These are phyloP conservation scores for Darksidea phi DNA, from an alignment of 495 filamentous ascomycete species.

Conservation along the genomic window DNA sequence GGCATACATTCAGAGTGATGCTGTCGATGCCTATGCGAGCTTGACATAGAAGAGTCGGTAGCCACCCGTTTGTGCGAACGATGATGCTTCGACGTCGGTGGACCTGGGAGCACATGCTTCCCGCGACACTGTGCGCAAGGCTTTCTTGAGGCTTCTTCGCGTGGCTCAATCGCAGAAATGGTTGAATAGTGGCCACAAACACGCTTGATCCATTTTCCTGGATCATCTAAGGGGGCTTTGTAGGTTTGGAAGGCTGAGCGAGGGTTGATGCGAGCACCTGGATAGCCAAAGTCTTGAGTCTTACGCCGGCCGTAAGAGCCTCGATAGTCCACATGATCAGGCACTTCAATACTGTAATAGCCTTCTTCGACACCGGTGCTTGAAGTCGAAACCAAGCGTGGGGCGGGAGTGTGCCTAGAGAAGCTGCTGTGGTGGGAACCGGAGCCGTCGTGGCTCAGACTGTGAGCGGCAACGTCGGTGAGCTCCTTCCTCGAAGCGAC, in stretches of 20 bases:
- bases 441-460: conserved; percentile 18
- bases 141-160: conserved; percentile 7
- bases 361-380: conserved; percentile 3
- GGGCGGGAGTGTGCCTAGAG: background rate
- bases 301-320: conserved; percentile 20
- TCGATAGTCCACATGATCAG: conserved; percentile 22
- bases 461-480: conserved; percentile 1
- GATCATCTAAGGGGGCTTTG: conserved; percentile 2
- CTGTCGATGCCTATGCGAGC: conserved; percentile 8
- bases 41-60: conserved; percentile 17
- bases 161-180: background rate
- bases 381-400: background rate
- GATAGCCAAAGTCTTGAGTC: conserved; percentile 32
- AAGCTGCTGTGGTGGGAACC: conserved; percentile 6
- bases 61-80: conserved; percentile 1
- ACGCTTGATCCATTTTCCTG: conserved; percentile 23
- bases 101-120: background rate
- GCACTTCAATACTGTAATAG: conserved; percentile 8
- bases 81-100: background rate
- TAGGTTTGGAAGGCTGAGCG: background rate
- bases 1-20: conserved; percentile 23
- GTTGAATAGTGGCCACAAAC: conserved; percentile 29
- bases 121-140: conserved; percentile 14
- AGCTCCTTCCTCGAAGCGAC: background rate
- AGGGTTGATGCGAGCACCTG: conserved; percentile 28